phyloP scores from a whole-genome alignment of 371 early-diverging fungal genomes.

The Mortierella sp. region DNA sequence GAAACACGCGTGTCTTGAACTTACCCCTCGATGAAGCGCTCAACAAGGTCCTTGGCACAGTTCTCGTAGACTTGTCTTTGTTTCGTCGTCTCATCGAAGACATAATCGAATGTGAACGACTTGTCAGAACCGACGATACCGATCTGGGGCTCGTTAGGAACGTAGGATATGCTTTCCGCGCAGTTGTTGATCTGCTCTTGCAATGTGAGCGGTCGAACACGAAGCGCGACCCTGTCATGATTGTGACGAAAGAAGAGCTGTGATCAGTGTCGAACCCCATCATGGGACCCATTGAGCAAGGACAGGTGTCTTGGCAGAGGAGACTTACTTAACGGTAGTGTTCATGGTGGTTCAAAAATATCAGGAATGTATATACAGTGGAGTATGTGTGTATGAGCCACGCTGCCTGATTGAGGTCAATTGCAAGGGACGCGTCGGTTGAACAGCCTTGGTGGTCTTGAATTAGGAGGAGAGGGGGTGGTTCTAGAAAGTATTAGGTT shows the following conservation, averaged over 20 bases:
- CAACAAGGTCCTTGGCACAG: constrained; percentile 78
- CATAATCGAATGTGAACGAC: constrained; percentile 88
- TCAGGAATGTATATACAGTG: constrained; percentile 1
- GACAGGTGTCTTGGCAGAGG: not conserved
- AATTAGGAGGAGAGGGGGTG: too few species aligned
- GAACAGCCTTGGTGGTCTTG: too few species aligned
- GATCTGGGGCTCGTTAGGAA: constrained; percentile 71
- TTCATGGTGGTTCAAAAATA: constrained; percentile 21
- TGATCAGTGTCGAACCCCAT: too few species aligned
- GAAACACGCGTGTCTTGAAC: not conserved
- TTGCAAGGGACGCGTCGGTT: too few species aligned
- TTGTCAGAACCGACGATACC: constrained; percentile 70
- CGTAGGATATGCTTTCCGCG: constrained; percentile 73
- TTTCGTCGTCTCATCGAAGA: constrained; percentile 74
- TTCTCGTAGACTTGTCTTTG: constrained; percentile 79
- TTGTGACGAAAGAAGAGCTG: not conserved
- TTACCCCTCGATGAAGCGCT: constrained; percentile 91
- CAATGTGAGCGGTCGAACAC: constrained; percentile 81
- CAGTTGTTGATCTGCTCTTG: constrained; percentile 79
- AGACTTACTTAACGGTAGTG: constrained; percentile 53
- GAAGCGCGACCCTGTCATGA: constrained; percentile 76
- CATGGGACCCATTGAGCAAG: not conserved
- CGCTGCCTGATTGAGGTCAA: not conserved
- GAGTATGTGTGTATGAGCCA: not conserved
- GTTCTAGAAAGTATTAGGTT: too few species aligned